phyloP scores from a whole-genome alignment of 140 eudicot species.

The Anethum foeniculum region DNA sequence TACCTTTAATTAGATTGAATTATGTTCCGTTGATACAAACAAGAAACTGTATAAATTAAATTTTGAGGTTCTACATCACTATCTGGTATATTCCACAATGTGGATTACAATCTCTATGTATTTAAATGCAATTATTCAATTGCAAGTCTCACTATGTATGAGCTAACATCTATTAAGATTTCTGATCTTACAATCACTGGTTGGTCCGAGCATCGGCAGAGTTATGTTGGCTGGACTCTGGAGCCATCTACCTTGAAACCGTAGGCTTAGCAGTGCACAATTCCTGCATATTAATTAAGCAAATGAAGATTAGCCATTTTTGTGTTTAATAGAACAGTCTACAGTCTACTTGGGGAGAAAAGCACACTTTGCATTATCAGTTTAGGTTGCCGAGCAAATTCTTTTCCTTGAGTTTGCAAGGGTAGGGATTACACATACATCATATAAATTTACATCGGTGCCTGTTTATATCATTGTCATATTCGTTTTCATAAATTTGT shows the following conservation, averaged over 20 bases:
- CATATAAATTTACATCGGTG: not conserved
- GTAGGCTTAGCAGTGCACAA: not conserved
- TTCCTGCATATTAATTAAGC: not conserved
- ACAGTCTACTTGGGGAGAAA: not conserved
- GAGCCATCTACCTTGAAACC: not conserved
- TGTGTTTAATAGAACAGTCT: not conserved
- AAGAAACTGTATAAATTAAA: not conserved
- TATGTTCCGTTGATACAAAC: not conserved
- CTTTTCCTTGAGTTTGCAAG: not conserved
- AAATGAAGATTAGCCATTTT: not conserved
- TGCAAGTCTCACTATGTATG: not conserved
- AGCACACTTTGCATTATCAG: not conserved
- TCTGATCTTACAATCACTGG: not conserved
- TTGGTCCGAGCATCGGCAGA: not conserved
- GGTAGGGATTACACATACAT: not conserved
- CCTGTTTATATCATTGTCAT: not conserved
- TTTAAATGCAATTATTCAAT: not conserved
- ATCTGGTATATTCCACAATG: not conserved
- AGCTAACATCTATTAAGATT: not conserved
- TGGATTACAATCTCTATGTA: conserved; percentile 3
- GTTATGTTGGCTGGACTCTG: not conserved
- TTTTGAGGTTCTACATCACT: not conserved
- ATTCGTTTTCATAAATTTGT: not conserved
- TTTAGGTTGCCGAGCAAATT: not conserved
- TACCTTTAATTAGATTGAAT: not conserved